Evolutionary conservation across 805 yeast species (phyloP), one percentile per base, ranked within the genome.

Genomic region (Candida gorgasii): DNA sequence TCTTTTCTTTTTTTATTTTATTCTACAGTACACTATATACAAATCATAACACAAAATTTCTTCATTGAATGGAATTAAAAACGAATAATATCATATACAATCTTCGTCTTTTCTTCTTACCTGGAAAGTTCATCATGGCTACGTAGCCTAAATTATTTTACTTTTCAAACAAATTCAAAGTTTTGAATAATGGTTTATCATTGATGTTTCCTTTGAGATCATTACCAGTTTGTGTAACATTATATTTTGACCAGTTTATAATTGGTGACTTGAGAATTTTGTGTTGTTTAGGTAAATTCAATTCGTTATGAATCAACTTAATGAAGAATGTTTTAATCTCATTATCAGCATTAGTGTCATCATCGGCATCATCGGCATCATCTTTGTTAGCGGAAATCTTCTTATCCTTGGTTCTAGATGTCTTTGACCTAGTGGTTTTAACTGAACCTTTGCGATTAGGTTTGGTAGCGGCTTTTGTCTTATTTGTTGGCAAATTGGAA

Each of bases 221-320:
- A 19, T 32, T 20, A 31, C 23, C 32, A 8, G 34, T 32, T 28
- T 24, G 27, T n/a, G 18, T 36, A 34, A 40, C 28, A 52, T 67
- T 68, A 48, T 68, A 68, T 40, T 59, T 62, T n/a, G 59, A 43
- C 72, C 73, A 67, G 40, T 67, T 61, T 5, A 70, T 53, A 13
- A 48, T 36, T 3, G 75, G 75, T 19, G 66, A 60, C 33, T 56
- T 58, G 17, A 65, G 47, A 16, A 66, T 57, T 43, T 54, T 55
- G 36, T 55, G 55, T 40, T 62, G 73, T 29, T 54, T 53, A 4
- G 75, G 73, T 49, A 69, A 60, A 31, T 54, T 45, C 27, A 63
- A 40, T 35, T 65, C 59, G 44, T 64, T 61, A 40, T 57, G 58
- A 32, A 67, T 51, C 45, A 69, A 57, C 40, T 61, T 63, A 44